Base-by-base conservation (phyloP, 441 rosid species). In the Aquilaria agallochum region DNA sequence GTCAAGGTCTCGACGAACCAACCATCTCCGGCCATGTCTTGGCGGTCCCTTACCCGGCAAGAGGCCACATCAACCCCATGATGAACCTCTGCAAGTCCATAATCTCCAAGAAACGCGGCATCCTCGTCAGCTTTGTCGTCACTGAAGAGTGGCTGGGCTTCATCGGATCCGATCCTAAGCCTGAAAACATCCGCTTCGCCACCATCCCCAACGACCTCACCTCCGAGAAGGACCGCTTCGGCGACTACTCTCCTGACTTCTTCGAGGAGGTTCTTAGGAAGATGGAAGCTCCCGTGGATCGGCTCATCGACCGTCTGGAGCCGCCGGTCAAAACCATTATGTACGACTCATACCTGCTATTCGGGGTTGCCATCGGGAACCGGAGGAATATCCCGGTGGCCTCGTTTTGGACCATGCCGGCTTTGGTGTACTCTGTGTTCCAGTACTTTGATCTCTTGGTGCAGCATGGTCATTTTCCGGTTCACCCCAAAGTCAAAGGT, bases 381-480 rank as follows among this genome's bases (percentile, higher is more conserved):
- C 63, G 56, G 5, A 70, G 69, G 72, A 76, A 80, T 55, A 76
- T 78, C 61, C 85, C 80, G 31, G 79, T 78, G 53, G 85, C 69
- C 40, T 72, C 75, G 59, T 55, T 83, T n/a, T 78, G 76, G 78
- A 80, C 85, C 2, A 72, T 66, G 68, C 66, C 80, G 2, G 78
- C 80, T 2, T 63, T 79, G 20, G 64, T 74, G n/a, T 76, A 42
- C 31, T 62, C 58, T 11, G 51, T 52, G 8, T 62, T 53, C 58
- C 50, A 62, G 27, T 58, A 62, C 44, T 52, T 62, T 62, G 66
- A 62, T 52, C 66, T 52, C 40, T 58, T 62, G 2, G 50, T 42
- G 30, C 42, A 40, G 50, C 54, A 53, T 34, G 48, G 5, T 10
- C 56, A 53, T 30, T 62, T 62, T 34, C 58, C 66, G 8, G 31